phyloP scores from a whole-genome alignment of 768 basidiomycete genomes.

The Rhodotorula toruloides region DNA sequence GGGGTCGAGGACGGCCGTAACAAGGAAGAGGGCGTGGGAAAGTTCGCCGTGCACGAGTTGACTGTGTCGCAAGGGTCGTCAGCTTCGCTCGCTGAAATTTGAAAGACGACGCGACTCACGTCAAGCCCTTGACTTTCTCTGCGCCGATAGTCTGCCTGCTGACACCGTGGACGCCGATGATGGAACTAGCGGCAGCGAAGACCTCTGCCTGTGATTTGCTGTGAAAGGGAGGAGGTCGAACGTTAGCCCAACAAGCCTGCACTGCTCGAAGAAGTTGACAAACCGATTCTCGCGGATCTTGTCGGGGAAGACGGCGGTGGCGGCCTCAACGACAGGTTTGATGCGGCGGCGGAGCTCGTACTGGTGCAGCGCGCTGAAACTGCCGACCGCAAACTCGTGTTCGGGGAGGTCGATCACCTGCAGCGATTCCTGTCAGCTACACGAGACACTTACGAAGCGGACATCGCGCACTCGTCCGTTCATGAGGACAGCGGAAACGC shows the following conservation, averaged over 20 bases:
- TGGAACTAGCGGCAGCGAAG: conserved; percentile 62
- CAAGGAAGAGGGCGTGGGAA: conserved; percentile 44
- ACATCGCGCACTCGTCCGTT: conserved; percentile 69
- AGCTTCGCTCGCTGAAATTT: no score
- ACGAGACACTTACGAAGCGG: no score
- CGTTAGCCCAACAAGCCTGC: no score
- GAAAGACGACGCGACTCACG: not conserved
- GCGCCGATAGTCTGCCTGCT: not conserved
- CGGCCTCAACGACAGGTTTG: conserved; percentile 62
- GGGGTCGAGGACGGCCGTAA: conserved; percentile 74
- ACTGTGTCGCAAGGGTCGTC: conserved; percentile 1
- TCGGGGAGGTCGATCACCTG: conserved; percentile 46
- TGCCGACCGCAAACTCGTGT: conserved; percentile 57
- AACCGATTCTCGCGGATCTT: conserved; percentile 4
- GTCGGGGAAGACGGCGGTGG: conserved; percentile 52
- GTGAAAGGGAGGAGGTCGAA: not conserved
- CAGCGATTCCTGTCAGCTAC: not conserved
- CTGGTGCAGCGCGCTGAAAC: conserved; percentile 60
- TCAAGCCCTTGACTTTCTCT: not conserved
- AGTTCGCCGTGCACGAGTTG: conserved; percentile 6
- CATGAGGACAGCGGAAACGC: conserved; percentile 61
- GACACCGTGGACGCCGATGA: conserved; percentile 50
- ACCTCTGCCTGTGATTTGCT: conserved; percentile 55
- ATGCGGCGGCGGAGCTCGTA: conserved; percentile 72
- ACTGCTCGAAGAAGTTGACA: not conserved